Conservation (phyloP, 2,329 filamentous ascomycete genomes). For the Didymella arachidicola region DNA sequence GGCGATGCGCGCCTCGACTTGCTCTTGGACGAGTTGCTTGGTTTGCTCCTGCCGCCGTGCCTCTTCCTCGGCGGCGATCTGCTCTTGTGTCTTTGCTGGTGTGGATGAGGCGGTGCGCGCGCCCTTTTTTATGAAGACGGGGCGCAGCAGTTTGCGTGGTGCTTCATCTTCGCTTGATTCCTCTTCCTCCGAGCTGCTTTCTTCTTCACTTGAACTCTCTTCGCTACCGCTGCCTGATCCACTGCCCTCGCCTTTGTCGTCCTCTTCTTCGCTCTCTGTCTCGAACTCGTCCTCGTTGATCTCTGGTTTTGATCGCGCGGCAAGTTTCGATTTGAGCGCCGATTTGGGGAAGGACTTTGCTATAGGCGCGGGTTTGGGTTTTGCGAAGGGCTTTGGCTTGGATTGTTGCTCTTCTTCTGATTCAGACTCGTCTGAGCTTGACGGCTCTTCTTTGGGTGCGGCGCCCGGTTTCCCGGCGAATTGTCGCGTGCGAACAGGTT, state of each 20-base stretch:
- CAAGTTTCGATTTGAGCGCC: constrained; percentile 53
- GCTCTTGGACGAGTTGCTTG: constrained; percentile 84
- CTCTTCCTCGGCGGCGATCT: constrained; percentile 59
- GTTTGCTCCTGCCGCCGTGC: constrained; percentile 72
- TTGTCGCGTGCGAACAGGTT: constrained; percentile 80
- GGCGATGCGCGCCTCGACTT: constrained; percentile 81
- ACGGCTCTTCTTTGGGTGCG: constrained; percentile 48
- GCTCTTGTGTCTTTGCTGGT: constrained; percentile 48
- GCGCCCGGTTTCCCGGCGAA: constrained; percentile 80
- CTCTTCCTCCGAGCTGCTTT: constrained; percentile 60
- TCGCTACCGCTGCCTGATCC: constrained; percentile 26
- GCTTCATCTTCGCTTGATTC: constrained; percentile 65
- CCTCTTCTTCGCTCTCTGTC: constrained; percentile 58
- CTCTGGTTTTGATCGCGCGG: constrained; percentile 47
- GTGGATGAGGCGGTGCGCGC: constrained; percentile 58
- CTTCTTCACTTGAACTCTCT: constrained; percentile 37
- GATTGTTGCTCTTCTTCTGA: constrained; percentile 62
- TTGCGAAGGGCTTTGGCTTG: constrained; percentile 44
- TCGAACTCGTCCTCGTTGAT: constrained; percentile 64
- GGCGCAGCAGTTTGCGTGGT: constrained; percentile 66
- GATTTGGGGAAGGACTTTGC: constrained; percentile 59
- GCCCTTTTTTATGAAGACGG: constrained; percentile 71
- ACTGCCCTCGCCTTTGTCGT: constrained; percentile 20
- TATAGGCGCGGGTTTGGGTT: constrained; percentile 48
- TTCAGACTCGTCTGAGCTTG: constrained; percentile 57